Evolutionary conservation across 2,329 filamentous ascomycete species (phyloP), one percentile per base, ranked within the genome.

Genomic region (Microdochium paspali): DNA sequence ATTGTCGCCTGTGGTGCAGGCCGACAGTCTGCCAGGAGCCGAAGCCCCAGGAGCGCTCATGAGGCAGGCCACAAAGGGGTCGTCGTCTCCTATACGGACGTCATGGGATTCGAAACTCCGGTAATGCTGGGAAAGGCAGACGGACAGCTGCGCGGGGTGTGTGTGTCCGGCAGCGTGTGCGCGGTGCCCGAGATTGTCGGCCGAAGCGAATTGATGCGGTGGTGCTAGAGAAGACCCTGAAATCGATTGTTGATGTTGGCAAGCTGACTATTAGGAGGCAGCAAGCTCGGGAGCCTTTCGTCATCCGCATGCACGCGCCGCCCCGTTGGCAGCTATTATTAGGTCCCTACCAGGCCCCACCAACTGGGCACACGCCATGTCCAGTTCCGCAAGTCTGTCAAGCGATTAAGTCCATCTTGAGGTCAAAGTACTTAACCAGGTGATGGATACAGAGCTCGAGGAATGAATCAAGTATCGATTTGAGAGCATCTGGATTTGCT

Each of bases 1-100:
- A 47, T 61, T 54, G 47, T 56, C 59, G 59, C 58, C 53, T 51
- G 63, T 59, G 51, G 67, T 58, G 46, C 60, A 50, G 46, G 47
- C 56, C 49, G 53, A 50, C 58, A 56, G 59, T 47, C 54, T 56
- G 45, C 53, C 55, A 52, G 52, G 51, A 48, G 42, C 42, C 18
- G 42, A 13, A 44, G 42, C 7, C 42, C 42, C 24, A 24, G 42
- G 18, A 40, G 35, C 35, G 35, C 35, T 40, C 35, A 40, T 40
- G 12, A 40, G 35, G 35, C 35, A 35, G 31, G 35, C 35, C 35
- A 40, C 35, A 18, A 18, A 40, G 35, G 4, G 35, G 35, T 40
- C 35, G 23, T 3, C 18, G 31, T 12, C 31, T 15, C 13, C 5
- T 15, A n/a, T n/a, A n/a, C n/a, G n/a, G 31, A 15, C 18, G 13